These are phyloP conservation scores for Craspedostauros australis DNA, from an alignment of 108 stramenopile genomes.

Conservation along the genomic window DNA sequence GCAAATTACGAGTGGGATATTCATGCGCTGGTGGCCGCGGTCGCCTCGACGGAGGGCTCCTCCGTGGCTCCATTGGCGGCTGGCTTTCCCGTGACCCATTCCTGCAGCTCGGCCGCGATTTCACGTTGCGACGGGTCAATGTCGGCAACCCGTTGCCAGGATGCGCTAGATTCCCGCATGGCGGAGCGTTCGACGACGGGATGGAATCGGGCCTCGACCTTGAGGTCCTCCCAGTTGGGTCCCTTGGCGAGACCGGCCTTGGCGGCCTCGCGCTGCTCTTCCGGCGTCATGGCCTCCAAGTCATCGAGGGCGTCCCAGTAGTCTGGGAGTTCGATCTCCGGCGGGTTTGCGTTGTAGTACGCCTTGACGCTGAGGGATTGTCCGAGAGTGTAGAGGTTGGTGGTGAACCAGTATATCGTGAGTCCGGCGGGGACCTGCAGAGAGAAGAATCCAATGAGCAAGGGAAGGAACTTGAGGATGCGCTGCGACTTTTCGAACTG, in stretches of 20 bases:
- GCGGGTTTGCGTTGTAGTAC: conserved; percentile 81
- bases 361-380: conserved; percentile 61
- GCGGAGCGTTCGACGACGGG: conserved; percentile 64
- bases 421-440: conserved; percentile 95
- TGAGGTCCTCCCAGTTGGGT: conserved; percentile 58
- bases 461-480: conserved; percentile 86
- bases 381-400: conserved; percentile 84
- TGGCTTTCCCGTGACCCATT: too few species aligned
- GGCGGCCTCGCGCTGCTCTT: conserved; percentile 70
- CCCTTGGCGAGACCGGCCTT: conserved; percentile 68
- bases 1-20: too few species aligned
- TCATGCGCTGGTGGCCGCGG: too few species aligned
- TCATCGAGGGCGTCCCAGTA: conserved; percentile 80
- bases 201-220: conserved; percentile 71
- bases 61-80: too few species aligned
- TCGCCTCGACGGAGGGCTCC: too few species aligned
- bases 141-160: conserved; percentile 41
- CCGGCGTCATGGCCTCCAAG: conserved; percentile 53
- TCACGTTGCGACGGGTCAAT: neutral
- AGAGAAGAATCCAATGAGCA: conserved; percentile 92
- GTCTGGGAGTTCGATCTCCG: conserved; percentile 78
- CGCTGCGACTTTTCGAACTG: conserved; percentile 52
- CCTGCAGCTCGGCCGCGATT: conserved; percentile 22
- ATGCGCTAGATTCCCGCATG: conserved; percentile 39
- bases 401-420: conserved; percentile 94